These are phyloP conservation scores for Diaporthe sp. DNA, from an alignment of 2,329 filamentous ascomycete genomes.

Conservation along the genomic window DNA sequence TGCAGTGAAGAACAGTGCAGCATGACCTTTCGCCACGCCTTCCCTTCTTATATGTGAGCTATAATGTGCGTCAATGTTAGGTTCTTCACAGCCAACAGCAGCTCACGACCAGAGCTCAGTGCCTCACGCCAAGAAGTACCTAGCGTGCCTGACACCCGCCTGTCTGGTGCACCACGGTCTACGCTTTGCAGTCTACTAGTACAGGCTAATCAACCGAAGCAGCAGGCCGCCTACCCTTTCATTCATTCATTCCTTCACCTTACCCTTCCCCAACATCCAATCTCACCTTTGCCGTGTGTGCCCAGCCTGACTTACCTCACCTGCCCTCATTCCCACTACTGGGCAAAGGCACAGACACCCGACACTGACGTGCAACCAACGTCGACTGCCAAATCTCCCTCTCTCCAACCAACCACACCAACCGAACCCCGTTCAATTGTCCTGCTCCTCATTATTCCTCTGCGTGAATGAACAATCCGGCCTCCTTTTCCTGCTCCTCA, in stretches of 20 bases:
- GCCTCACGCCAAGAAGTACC: constrained; percentile 14
- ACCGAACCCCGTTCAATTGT: constrained; percentile 7
- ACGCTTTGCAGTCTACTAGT: background rate
- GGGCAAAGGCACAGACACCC: constrained; percentile 4
- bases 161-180: background rate
- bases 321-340: constrained; percentile 4
- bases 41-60: background rate
- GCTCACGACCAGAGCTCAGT: constrained; percentile 6
- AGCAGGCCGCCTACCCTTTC: constrained; percentile 9
- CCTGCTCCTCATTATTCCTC: constrained; percentile 1
- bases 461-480: constrained; percentile 2
- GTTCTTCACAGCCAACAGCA: constrained; percentile 10
- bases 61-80: background rate
- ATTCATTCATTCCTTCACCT: constrained; percentile 11
- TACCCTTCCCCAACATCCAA: constrained; percentile 28
- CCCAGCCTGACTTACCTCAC: background rate
- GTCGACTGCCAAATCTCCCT: background rate
- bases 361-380: constrained; percentile 26
- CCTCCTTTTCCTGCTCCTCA: background rate
- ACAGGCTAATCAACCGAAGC: background rate
- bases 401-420: constrained; percentile 4
- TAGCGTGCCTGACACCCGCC: background rate
- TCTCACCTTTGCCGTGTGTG: constrained; percentile 9
- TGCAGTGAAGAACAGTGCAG: background rate
- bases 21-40: background rate